phyloP scores from a whole-genome alignment of 352 stramenopile genomes.

The Phytophthora cactorum region DNA sequence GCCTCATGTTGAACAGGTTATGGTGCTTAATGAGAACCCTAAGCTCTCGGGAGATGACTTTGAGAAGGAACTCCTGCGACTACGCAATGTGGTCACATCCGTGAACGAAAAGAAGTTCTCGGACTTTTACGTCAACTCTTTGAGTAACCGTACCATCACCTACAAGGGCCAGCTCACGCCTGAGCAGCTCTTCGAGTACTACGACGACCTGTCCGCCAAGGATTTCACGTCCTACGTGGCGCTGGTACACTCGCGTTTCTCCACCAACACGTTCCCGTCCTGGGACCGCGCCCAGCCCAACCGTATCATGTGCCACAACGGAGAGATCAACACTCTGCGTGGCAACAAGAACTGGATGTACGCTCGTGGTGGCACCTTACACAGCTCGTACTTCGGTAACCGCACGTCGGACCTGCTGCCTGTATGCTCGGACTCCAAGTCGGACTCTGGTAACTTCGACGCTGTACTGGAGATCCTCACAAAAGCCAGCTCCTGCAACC shows the following conservation, averaged over 20 bases:
- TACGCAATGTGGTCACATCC: conserved; percentile 59
- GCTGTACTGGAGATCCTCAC: conserved; percentile 94
- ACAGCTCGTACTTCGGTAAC: conserved; percentile 92
- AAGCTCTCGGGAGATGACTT: conserved; percentile 82
- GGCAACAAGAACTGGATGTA: conserved; percentile 99
- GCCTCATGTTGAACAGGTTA: conserved; percentile 95
- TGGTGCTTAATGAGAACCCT: conserved; percentile 88
- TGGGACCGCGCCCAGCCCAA: conserved; percentile 97
- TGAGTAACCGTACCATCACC: conserved; percentile 95
- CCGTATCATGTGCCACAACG: conserved; percentile 98
- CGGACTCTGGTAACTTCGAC: conserved; percentile 97
- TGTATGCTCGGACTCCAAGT: conserved; percentile 95
- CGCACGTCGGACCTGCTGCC: conserved; percentile 93
- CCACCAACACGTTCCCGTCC: conserved; percentile 98
- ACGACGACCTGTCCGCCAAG: conserved; percentile 57
- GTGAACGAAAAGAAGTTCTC: conserved; percentile 77
- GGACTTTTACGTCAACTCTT: conserved; percentile 96
- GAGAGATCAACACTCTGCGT: conserved; percentile 98
- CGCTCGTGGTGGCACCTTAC: conserved; percentile 89
- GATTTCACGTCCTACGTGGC: conserved; percentile 94
- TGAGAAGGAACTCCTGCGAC: conserved; percentile 89
- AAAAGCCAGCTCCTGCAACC: conserved; percentile 90
- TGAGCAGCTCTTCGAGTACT: conserved; percentile 89
- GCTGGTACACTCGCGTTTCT: conserved; percentile 97
- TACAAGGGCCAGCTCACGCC: conserved; percentile 98